Conservation (phyloP, 2,329 filamentous ascomycete genomes). For the Hymenoscyphus scutula region DNA sequence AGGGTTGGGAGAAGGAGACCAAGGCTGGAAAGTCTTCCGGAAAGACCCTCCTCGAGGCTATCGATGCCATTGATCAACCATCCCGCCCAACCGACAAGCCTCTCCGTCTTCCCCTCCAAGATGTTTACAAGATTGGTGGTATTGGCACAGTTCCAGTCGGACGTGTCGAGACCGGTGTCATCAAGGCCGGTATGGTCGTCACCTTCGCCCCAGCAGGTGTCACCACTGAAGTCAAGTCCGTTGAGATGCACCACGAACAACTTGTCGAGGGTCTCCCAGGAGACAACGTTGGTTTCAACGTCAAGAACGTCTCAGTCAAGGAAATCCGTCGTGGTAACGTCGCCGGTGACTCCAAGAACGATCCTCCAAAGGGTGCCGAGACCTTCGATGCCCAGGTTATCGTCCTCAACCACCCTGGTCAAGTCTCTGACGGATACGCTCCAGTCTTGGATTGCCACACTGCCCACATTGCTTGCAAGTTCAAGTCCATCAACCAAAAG, state of each 20-base stretch:
- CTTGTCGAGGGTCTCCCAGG: conserved; percentile 90
- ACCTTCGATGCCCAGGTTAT: conserved; percentile 99
- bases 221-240: conserved; percentile 99
- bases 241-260: conserved; percentile 99
- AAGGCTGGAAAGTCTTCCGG: conserved; percentile 81
- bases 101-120: conserved; percentile 99
- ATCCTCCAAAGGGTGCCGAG: conserved; percentile 83
- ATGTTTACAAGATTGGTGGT: conserved; percentile 99
- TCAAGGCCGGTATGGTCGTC: conserved; percentile 90
- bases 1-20: conserved; percentile 99
- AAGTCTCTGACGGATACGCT: conserved; percentile 98
- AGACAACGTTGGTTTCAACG: conserved; percentile 99
- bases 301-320: conserved; percentile 99
- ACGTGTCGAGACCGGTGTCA: conserved; percentile 99
- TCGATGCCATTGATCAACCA: conserved; percentile 91
- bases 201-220: conserved; percentile 98
- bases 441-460: conserved; percentile 99
- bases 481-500: conserved; percentile 98
- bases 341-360: conserved; percentile 99
- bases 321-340: conserved; percentile 99
- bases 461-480: conserved; percentile 99
- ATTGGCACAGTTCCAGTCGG: conserved; percentile 99
- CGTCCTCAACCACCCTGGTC: conserved; percentile 99
- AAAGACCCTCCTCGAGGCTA: conserved; percentile 99
- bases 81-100: conserved; percentile 97